Base-by-base conservation (phyloP, 106 monocot species). In the Dendrobium nobile region DNA sequence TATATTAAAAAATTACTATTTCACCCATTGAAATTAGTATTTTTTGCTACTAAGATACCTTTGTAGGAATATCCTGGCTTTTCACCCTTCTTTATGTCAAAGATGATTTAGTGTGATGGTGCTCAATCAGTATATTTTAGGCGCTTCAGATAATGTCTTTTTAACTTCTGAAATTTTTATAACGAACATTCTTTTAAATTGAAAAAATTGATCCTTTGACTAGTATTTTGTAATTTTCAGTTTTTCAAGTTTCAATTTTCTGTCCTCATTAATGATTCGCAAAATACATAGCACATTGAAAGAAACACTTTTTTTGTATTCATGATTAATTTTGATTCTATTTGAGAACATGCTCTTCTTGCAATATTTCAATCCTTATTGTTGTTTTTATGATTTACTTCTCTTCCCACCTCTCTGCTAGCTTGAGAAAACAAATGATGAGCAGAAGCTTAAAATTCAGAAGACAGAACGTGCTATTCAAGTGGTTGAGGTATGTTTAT, bases 401-500 rank as follows among this genome's bases (percentile, higher is more conserved):
- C 26, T 33, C 67, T 77, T 27, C 24, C 2, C 2, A 3, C 82
- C 5, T 77, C 22, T 79, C 18, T 80, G 68, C 47, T 54, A 91
- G 90, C 85, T 84, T 47, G 78, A 84, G 31, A 88, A 88, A 78
- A 78, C 45, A 19, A 86, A 84, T 76, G 77, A 78, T 48, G 87
- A 88, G 28, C 88, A 86, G 48, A 84, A 79, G 78, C 79, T 64
- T 7, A 84, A 48, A 81, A 84, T 91, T 41, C 54, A 84, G 58
- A 80, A 88, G 68, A 82, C 80, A 47, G 80, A 88, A 40, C 84
- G 64, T 78, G 80, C 83, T 75, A 82, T 88, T 84, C 67, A 85
- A 80, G 82, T 75, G 15, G 87, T 89, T 40, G 87, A 92, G 92
- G 92, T 92, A 79, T 70, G 48, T 58, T 55, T 24, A 54, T 33